phyloP scores from a whole-genome alignment of 2,329 filamentous ascomycete genomes.

The Epichloe coenophiala region DNA sequence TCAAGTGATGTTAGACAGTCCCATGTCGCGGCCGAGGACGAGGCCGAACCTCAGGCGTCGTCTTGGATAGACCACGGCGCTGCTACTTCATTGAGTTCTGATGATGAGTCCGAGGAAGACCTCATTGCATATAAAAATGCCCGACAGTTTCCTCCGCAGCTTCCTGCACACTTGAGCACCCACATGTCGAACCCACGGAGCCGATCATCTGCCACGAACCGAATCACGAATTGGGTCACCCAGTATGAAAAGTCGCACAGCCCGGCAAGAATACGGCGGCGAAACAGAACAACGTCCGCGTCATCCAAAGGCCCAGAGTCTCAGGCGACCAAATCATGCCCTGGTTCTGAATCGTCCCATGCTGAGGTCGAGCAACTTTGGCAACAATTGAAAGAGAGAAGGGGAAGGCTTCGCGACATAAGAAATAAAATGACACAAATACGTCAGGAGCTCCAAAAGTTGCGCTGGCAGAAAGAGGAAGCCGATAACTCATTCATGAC shows the following conservation, averaged over 20 bases:
- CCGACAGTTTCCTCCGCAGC: slow-evolving; percentile 19
- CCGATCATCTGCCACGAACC: slow-evolving; percentile 17
- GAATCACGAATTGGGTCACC: slow-evolving; percentile 22
- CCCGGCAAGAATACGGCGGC: slow-evolving; percentile 9
- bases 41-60: background rate
- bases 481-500: slow-evolving; percentile 28
- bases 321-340: background rate
- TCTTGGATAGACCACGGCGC: slow-evolving; percentile 2
- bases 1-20: background rate
- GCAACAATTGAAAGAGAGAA: slow-evolving; percentile 22
- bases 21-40: background rate
- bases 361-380: slow-evolving; percentile 21
- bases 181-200: slow-evolving; percentile 10
- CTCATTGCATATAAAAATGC: slow-evolving; percentile 16
- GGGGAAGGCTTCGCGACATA: slow-evolving; percentile 15
- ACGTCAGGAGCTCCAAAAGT: slow-evolving; percentile 17
- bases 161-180: slow-evolving; percentile 14
- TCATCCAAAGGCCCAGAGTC: slow-evolving; percentile 6
- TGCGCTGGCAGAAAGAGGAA: slow-evolving; percentile 20
- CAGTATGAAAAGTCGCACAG: slow-evolving; percentile 16
- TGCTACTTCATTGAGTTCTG: slow-evolving; percentile 6
- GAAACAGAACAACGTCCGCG: slow-evolving; percentile 4
- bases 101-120: slow-evolving; percentile 15
- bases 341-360: slow-evolving; percentile 10
- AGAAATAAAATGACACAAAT: slow-evolving; percentile 19